phyloP scores from a whole-genome alignment of 1,139 yeast species.

The Geotrichum fermentans region DNA sequence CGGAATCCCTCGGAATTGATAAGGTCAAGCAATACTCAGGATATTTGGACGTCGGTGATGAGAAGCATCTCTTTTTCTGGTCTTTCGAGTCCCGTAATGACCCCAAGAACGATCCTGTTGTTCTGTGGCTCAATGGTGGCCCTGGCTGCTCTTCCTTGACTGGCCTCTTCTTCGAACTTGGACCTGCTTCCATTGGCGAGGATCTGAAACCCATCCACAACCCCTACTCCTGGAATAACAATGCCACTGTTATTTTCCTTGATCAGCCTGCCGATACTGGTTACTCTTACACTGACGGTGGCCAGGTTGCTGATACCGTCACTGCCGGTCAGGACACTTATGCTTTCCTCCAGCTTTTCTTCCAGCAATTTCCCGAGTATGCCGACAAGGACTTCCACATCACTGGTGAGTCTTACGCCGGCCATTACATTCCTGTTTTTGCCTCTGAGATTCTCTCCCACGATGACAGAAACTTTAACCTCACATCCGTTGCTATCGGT shows the following conservation, averaged over 20 bases:
- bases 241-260: constrained; percentile 84
- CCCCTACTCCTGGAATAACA: constrained; percentile 81
- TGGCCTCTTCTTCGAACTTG: constrained; percentile 87
- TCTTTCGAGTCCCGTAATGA: constrained; percentile 87
- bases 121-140: constrained; percentile 87
- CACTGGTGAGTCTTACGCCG: constrained; percentile 86
- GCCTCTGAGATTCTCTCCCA: constrained; percentile 66
- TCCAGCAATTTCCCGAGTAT: constrained; percentile 66
- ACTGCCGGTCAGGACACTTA: constrained; percentile 78
- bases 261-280: constrained; percentile 97
- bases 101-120: constrained; percentile 77
- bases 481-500: constrained; percentile 71
- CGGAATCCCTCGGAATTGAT: constrained; percentile 66
- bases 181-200: constrained; percentile 69
- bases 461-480: constrained; percentile 59
- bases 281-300: constrained; percentile 64
- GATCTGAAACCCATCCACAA: constrained; percentile 67
- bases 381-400: constrained; percentile 61
- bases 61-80: constrained; percentile 82
- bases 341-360: constrained; percentile 70
- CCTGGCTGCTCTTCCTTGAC: constrained; percentile 89
- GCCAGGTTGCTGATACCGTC: constrained; percentile 50
- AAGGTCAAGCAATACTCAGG: constrained; percentile 74
- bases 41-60: constrained; percentile 77
- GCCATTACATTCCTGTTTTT: constrained; percentile 78